Conservation (phyloP, 371 early-diverging fungal genomes). For the Mucor piriformis region DNA sequence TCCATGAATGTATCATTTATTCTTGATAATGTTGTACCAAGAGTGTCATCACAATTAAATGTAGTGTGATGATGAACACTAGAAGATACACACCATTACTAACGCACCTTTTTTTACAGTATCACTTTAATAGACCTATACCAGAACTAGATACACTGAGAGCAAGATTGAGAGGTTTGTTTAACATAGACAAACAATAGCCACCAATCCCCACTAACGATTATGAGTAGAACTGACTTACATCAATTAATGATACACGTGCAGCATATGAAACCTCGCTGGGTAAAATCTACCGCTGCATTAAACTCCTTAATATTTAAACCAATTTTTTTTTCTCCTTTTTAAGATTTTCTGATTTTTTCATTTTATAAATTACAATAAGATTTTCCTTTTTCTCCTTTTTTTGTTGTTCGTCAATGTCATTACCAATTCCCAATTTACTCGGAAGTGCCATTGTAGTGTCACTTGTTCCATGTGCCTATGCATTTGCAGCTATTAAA, state of each 20-base stretch:
- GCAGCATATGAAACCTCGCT: conserved; percentile 20
- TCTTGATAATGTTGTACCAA: conserved; percentile 61
- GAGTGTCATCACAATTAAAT: conserved; percentile 61
- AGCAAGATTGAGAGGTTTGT: conserved; percentile 57
- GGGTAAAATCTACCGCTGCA: not conserved
- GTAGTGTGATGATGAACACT: conserved; percentile 22
- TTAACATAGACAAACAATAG: not conserved
- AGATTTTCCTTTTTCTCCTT: conserved; percentile 8
- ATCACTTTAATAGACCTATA: conserved; percentile 67
- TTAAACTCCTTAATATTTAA: conserved; percentile 1
- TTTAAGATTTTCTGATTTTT: no score
- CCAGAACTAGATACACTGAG: conserved; percentile 65
- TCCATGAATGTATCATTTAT: conserved; percentile 66
- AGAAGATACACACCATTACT: not conserved
- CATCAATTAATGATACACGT: conserved; percentile 19
- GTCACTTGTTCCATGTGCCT: not conserved
- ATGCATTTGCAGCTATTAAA: not conserved
- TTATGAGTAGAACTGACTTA: conserved; percentile 26
- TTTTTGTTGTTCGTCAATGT: conserved; percentile 6
- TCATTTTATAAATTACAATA: not conserved
- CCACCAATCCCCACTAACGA: not conserved
- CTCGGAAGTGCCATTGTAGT: not conserved
- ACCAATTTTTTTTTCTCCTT: conserved; percentile 12
- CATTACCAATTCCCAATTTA: conserved; percentile 1
- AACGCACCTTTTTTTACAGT: conserved; percentile 24